Conservation (phyloP, 176 grass and related monocot genomes). For the Oryza australiensis region DNA sequence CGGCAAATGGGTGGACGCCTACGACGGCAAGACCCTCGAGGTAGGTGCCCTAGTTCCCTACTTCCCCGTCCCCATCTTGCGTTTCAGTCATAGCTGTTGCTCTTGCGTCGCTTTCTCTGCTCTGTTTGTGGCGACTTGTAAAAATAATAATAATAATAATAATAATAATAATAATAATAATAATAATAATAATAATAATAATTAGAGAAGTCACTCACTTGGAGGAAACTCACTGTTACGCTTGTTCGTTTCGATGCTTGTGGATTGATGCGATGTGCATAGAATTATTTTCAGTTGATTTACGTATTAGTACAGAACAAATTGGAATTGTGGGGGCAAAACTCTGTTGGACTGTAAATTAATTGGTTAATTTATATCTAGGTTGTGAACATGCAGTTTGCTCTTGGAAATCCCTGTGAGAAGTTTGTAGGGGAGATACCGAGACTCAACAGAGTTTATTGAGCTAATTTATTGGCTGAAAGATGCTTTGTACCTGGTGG, state of each 20-base stretch:
- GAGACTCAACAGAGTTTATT: neutral
- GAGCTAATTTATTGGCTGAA: neutral
- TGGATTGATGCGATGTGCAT: neutral
- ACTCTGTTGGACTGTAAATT: neutral
- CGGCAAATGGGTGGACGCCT: conserved; percentile 79
- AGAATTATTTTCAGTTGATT: neutral
- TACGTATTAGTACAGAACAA: neutral
- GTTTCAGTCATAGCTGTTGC: neutral
- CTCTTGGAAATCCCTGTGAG: neutral
- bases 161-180: too few species aligned
- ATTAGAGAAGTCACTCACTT: neutral
- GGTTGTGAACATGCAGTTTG: neutral
- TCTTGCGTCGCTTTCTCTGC: neutral
- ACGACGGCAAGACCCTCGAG: conserved; percentile 85
- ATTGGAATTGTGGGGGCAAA: neutral
- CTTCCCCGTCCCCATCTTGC: too few species aligned
- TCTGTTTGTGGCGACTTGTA: neutral
- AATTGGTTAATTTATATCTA: neutral
- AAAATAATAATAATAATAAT: too few species aligned
- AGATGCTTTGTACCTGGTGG: neutral
- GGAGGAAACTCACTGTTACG: neutral
- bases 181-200: too few species aligned
- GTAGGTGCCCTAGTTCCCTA: conserved; percentile 15
- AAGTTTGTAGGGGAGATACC: neutral
- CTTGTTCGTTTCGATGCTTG: neutral